These are phyloP conservation scores for Cryphonectria naterciae DNA, from an alignment of 2,329 filamentous ascomycete genomes.

Conservation along the genomic window DNA sequence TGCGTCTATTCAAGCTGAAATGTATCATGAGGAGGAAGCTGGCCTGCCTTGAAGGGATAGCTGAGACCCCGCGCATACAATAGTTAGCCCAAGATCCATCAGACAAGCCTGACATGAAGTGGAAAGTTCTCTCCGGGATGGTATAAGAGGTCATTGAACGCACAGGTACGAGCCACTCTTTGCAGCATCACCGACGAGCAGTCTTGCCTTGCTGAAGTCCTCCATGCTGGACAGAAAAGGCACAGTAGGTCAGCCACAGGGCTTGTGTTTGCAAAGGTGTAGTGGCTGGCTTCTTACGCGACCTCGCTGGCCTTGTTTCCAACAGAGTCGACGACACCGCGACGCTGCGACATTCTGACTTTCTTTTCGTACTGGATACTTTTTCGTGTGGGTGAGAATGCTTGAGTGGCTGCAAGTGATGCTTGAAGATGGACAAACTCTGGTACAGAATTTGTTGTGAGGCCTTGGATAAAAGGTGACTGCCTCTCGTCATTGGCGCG, in stretches of 20 bases:
- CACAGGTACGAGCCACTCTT: slow-evolving; percentile 83
- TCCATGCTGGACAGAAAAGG: slow-evolving; percentile 54
- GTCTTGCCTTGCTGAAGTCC: slow-evolving; percentile 70
- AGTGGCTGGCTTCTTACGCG: slow-evolving; percentile 42
- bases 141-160: slow-evolving; percentile 24
- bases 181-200: slow-evolving; percentile 68
- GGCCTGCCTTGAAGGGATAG: slow-evolving; percentile 66
- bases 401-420: not conserved
- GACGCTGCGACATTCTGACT: slow-evolving; percentile 27
- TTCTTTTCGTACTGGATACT: not conserved
- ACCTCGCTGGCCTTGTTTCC: slow-evolving; percentile 54
- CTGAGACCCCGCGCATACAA: not conserved
- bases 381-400: not conserved
- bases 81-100: not conserved
- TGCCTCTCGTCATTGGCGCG: not conserved
- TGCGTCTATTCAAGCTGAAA: slow-evolving; percentile 5
- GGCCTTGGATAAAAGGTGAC: not conserved
- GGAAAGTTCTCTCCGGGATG: not conserved
- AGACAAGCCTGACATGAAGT: not conserved
- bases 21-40: not conserved
- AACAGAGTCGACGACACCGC: slow-evolving; percentile 42
- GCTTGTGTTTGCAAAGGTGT: not conserved
- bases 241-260: slow-evolving; percentile 24
- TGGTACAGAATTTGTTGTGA: not conserved
- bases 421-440: not conserved